Evolutionary conservation across 2,329 filamentous ascomycete genomes (phyloP).

Genomic region (Exophiala oligosperma): DNA sequence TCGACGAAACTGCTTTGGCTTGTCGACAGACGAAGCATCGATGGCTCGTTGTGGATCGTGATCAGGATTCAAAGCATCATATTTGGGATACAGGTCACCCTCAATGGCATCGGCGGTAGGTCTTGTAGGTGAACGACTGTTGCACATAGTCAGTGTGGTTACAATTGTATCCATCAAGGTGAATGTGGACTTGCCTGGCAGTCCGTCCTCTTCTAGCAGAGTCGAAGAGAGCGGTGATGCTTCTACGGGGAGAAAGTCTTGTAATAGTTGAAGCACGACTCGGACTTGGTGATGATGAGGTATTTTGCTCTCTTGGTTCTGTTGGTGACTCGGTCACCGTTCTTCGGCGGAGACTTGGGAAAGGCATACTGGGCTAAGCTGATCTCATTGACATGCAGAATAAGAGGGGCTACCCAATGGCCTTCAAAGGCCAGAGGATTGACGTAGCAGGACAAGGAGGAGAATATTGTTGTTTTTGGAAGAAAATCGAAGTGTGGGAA

Average conservation of each 20-base stretch:
- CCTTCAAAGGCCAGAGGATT: background rate
- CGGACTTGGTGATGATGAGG: slow-evolving; percentile 5
- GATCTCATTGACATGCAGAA: background rate
- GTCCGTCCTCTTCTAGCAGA: slow-evolving; percentile 10
- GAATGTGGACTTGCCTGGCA: slow-evolving; percentile 3
- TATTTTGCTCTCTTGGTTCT: background rate
- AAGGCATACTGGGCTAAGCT: slow-evolving; percentile 14
- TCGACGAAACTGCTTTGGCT: slow-evolving; percentile 9
- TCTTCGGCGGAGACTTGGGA: slow-evolving; percentile 18
- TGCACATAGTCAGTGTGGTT: background rate
- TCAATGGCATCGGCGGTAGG: slow-evolving; percentile 6
- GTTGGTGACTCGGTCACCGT: slow-evolving; percentile 1
- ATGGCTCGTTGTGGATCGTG: slow-evolving; percentile 2
- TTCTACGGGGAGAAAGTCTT: slow-evolving; percentile 15
- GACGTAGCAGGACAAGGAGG: background rate
- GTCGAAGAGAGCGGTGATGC: slow-evolving; percentile 14
- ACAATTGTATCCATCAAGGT: background rate
- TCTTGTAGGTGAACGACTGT: slow-evolving; percentile 4
- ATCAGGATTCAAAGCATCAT: slow-evolving; percentile 10
- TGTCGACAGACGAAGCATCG: background rate
- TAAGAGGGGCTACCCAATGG: background rate
- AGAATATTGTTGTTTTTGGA: background rate
- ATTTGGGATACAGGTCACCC: slow-evolving; percentile 6
- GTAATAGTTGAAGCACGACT: slow-evolving; percentile 11
- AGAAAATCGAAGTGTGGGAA: background rate